Percentiles rank a stretch among this genome's conserved stretches.
These are phyloP conservation scores for Cyberlindnera euphorbiiphila DNA, from an alignment of 805 yeast species.

Conservation along the genomic window DNA sequence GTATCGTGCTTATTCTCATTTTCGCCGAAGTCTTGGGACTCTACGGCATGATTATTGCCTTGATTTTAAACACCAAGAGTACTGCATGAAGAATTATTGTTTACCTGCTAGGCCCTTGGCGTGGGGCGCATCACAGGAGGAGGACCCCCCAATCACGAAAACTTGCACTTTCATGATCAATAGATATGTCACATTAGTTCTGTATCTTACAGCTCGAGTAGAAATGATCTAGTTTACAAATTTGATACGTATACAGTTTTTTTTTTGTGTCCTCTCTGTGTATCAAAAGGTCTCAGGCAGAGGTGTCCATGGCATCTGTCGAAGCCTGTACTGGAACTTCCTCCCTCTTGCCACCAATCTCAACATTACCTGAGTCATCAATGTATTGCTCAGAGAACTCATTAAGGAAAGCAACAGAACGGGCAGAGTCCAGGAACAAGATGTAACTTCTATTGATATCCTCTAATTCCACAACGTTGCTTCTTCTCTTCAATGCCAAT, in stretches of 20 bases:
- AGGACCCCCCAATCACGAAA: no score
- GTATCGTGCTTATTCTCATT: constrained; percentile 83
- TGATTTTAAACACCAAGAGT: constrained; percentile 87
- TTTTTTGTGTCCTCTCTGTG: background rate
- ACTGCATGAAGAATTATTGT: constrained; percentile 42
- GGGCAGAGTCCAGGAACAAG: constrained; percentile 80
- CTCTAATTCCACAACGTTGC: constrained; percentile 60
- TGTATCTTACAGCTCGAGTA: no score
- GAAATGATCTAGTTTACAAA: no score
- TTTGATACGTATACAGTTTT: background rate
- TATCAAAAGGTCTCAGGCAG: constrained; percentile 18
- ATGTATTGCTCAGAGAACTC: constrained; percentile 66
- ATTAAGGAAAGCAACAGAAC: constrained; percentile 84
- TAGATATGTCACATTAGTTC: constrained; percentile 4
- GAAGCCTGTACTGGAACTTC: constrained; percentile 30
- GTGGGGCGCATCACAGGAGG: no score
- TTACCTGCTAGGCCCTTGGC: background rate
- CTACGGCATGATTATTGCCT: constrained; percentile 93
- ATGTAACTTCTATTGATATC: constrained; percentile 87
- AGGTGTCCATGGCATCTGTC: constrained; percentile 37
- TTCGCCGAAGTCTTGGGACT: constrained; percentile 88
- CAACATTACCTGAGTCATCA: constrained; percentile 74
- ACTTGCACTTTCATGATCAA: no score
- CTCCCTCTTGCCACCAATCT: constrained; percentile 37
- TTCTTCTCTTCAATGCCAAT: constrained; percentile 78